Evolutionary conservation across 2,329 filamentous ascomycete species (phyloP).

Genomic region (Stemphylium lycopersici): DNA sequence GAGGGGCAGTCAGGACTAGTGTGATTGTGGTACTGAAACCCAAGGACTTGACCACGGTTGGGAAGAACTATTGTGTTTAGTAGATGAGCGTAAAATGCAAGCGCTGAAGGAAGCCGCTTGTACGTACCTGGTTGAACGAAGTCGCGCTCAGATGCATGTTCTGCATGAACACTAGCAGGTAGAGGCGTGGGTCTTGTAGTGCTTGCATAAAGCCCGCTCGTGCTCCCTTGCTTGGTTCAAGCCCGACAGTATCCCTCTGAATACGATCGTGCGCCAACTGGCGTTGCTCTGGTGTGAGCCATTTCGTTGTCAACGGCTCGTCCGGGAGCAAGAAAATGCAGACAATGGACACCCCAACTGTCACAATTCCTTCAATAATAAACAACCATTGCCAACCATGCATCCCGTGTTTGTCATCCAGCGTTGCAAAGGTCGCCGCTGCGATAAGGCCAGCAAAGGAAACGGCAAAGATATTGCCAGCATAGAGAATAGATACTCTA

Average conservation of each 20-base stretch:
- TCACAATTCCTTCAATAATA: slow-evolving; percentile 4
- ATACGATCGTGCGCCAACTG: slow-evolving; percentile 38
- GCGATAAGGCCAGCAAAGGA: slow-evolving; percentile 51
- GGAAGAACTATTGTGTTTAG: slow-evolving; percentile 42
- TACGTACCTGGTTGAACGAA: slow-evolving; percentile 51
- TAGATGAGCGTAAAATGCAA: not conserved
- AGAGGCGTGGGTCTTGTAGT: slow-evolving; percentile 57
- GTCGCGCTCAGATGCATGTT: slow-evolving; percentile 60
- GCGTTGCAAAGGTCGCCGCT: slow-evolving; percentile 39
- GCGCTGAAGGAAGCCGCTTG: not conserved
- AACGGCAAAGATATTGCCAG: slow-evolving; percentile 47
- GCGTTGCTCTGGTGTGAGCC: slow-evolving; percentile 53
- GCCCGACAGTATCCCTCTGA: slow-evolving; percentile 51
- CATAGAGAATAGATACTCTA: slow-evolving; percentile 44
- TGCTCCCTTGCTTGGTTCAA: slow-evolving; percentile 49
- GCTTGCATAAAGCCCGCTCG: slow-evolving; percentile 57
- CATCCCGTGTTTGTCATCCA: slow-evolving; percentile 23
- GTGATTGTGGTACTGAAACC: slow-evolving; percentile 59
- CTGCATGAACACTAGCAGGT: slow-evolving; percentile 62
- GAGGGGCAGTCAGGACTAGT: slow-evolving; percentile 54
- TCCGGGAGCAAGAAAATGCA: slow-evolving; percentile 37
- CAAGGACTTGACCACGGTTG: slow-evolving; percentile 58
- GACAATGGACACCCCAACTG: slow-evolving; percentile 1
- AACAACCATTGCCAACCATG: slow-evolving; percentile 42
- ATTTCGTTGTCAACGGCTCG: slow-evolving; percentile 46